Base-by-base conservation (phyloP, 768 basidiomycete genomes). In the Termitomyces sp. region DNA sequence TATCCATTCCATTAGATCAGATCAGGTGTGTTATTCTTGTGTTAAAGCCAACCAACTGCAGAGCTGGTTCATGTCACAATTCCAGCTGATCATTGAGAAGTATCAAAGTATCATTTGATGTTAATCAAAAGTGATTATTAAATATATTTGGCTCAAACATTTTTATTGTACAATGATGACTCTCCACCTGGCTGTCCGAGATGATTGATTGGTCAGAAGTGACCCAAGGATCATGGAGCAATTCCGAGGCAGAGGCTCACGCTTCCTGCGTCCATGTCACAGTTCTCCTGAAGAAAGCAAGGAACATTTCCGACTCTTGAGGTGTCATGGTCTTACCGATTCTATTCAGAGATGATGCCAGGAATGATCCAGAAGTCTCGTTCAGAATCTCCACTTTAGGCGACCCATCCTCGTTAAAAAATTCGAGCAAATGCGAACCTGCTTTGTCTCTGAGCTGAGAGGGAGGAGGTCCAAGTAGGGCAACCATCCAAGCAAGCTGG, bases 391-490 rank as follows among this genome's bases (percentile, higher is more conserved):
- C 43, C n/a, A n/a, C 56, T 57, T 57, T 57, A 31, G 56, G 32
- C 2, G 45, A 57, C 5, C 45, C 43, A 48, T 57, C 56, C 32
- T 57, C 56, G 12, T 15, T 56, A n/a, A 12, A 56, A 56, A 56
- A 56, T 11, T 5, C 3, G 34, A 34, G 34, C 34, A 34, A 8
- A 34, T 4, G 8, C 34, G 34, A 34, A 34, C 34, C 34, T 8
- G 34, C 34, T 8, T 34, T 34, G 8, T 34, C 34, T 34, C 3
- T 8, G 8, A 34, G 34, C 34, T 34, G 34, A 3, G 34, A 34
- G 34, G 34, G 34, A 8, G 8, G 8, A 8, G 34, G 34, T 34
- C 34, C 34, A 8, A 34, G 34, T 34, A 56, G 43, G 32, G 42
- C 20, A 43, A 31, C 42, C 55, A 56, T 56, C 29, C n/a, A 42